These are phyloP conservation scores for Colletotrichum siamense DNA, from an alignment of 2,329 filamentous ascomycete genomes.

Conservation along the genomic window DNA sequence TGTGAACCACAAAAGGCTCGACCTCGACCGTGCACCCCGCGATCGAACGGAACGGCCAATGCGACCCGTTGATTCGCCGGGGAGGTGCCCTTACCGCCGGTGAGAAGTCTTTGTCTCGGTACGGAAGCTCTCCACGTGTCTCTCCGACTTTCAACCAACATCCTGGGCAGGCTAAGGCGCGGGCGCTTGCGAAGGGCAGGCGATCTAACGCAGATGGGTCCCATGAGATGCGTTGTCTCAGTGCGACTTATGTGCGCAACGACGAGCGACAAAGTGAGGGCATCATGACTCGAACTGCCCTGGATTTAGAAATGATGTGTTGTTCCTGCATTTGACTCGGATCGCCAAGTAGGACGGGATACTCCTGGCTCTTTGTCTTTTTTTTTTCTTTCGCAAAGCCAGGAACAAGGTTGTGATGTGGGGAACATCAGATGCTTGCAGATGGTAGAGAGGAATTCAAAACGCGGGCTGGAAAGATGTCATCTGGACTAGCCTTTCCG, in stretches of 20 bases:
- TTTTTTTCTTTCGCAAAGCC: not conserved
- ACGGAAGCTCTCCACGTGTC: not conserved
- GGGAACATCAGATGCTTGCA: not conserved
- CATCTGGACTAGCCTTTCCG: not conserved
- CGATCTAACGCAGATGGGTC: not conserved
- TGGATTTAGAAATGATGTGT: not conserved
- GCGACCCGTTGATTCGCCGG: not conserved
- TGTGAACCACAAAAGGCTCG: not conserved
- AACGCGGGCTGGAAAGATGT: not conserved
- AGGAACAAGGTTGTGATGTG: not conserved
- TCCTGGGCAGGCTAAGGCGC: not conserved
- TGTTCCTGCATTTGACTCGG: not conserved
- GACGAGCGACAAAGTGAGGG: not conserved
- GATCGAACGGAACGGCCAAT: not conserved
- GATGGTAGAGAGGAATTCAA: not conserved
- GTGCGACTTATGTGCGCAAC: not conserved
- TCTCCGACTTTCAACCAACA: not conserved
- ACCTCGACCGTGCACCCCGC: not conserved
- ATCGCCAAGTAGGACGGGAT: not conserved
- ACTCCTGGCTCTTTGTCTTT: not conserved
- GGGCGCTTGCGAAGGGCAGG: not conserved
- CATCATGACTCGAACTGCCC: not conserved
- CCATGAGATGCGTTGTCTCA: not conserved
- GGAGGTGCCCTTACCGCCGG: not conserved
- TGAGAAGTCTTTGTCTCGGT: not conserved